Base-by-base conservation (phyloP, 345 rosid species). In the Eucalyptus regnans region DNA sequence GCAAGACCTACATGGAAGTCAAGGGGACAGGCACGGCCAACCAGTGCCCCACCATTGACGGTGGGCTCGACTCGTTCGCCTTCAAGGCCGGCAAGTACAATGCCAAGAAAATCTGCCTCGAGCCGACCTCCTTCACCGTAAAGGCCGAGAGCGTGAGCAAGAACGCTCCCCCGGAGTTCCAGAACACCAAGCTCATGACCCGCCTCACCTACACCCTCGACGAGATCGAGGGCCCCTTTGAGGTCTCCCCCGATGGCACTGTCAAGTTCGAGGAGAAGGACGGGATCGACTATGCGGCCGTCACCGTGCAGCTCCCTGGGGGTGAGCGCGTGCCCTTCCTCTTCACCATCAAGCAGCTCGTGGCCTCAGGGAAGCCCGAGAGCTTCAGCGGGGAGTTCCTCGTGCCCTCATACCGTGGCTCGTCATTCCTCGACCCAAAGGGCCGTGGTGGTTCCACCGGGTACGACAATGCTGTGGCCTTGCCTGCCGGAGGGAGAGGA, bases 121-220 rank as follows among this genome's bases (percentile, higher is more conserved):
- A 97, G 91, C 99, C 99, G 5, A 97, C 99, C 90, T 97, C 99
- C 27, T 97, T 97, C 95, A 97, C 98, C 7, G 99, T 97, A 92
- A 96, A 97, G 91, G 98, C 99, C 9, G 99, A 97, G 66, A 50
- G 96, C 50, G 94, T 97, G 12, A 93, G 20, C 96, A 97, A 96
- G 93, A 97, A 96, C 50, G 86, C 99, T 44, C 96, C 99, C 5
- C 95, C 99, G 1, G 99, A 96, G 33, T 97, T 97, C 96, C 99
- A 97, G 89, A 92, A 95, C 79, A 97, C 99, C 88, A 97, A 96
- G 94, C 99, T 97, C 93, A 97, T 96, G 99, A 97, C 99, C 83
- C 98, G 98, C 29, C 94, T 97, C 50, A 97, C 99, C 90, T 97
- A 97, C 94, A 97, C 99, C 15, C 99, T 96, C 12, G 99, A 97